Evolutionary conservation across 805 yeast genomes (phyloP).

Genomic region (Nakazawaea siamensis): DNA sequence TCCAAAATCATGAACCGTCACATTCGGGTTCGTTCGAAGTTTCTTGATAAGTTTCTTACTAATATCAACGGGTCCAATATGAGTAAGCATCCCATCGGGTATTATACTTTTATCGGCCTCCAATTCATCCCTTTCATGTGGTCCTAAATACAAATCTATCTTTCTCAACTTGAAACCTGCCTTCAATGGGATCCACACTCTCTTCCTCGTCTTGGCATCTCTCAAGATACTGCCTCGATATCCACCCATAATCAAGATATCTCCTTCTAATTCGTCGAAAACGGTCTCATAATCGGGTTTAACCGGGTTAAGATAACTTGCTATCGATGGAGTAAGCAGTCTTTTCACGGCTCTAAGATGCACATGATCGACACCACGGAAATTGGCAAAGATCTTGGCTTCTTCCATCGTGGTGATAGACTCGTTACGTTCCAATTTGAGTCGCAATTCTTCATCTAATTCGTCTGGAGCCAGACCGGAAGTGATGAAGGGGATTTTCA

Average conservation of each 20-base stretch:
- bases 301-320: conserved; percentile 13
- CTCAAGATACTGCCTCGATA: conserved; percentile 77
- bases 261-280: conserved; percentile 63
- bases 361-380: conserved; percentile 55
- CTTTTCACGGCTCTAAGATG: conserved; percentile 63
- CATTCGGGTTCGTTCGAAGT: conserved; percentile 45
- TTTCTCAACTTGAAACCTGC: conserved; percentile 75
- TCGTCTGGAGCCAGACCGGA: conserved; percentile 16
- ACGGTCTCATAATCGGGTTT: conserved; percentile 33
- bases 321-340: conserved; percentile 44
- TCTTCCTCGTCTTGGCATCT: conserved; percentile 51
- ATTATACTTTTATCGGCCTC: conserved; percentile 42
- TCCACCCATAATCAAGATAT: conserved; percentile 78
- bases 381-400: conserved; percentile 42
- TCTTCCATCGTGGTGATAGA: conserved; percentile 59
- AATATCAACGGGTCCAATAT: conserved; percentile 84
- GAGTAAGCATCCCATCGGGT: conserved; percentile 73
- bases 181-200: conserved; percentile 81
- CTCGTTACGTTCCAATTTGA: conserved; percentile 43
- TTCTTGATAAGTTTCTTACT: conserved; percentile 51
- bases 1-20: conserved; percentile 68
- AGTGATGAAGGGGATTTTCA: conserved; percentile 10
- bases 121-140: conserved; percentile 60
- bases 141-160: conserved; percentile 66
- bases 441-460: conserved; percentile 23